Percentiles rank a stretch among this genome's conserved stretches.
Evolutionary conservation across 176 grass and related monocot species (phyloP).

Genomic region (Oropetium thomaeum): DNA sequence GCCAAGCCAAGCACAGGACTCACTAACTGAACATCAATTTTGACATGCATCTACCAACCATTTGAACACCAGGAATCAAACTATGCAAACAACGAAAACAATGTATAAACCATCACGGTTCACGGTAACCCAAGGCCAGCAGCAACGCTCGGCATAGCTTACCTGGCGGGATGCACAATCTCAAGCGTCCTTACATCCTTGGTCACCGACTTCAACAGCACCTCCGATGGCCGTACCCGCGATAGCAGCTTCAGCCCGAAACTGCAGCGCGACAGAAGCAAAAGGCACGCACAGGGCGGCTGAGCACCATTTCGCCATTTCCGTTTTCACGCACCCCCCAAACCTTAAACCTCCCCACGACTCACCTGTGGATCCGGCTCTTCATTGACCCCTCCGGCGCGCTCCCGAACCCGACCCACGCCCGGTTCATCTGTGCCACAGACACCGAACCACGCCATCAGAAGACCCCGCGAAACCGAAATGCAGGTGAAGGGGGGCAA

Average conservation of each 20-base stretch:
- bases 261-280: slow-evolving; percentile 38
- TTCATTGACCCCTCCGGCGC: slow-evolving; percentile 80
- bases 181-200: slow-evolving; percentile 74
- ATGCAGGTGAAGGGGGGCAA: neutral
- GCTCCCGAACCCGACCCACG: slow-evolving; percentile 77
- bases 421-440: slow-evolving; percentile 66
- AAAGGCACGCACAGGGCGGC: neutral
- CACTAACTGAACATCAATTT: neutral
- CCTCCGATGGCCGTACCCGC: slow-evolving; percentile 77
- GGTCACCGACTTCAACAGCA: slow-evolving; percentile 77
- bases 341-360: slow-evolving; percentile 16
- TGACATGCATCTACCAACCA: neutral
- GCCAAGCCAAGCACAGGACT: neutral
- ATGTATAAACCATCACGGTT: neutral
- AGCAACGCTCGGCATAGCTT: slow-evolving; percentile 1
- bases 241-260: slow-evolving; percentile 82
- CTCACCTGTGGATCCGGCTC: slow-evolving; percentile 72
- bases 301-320: slow-evolving; percentile 18
- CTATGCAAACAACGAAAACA: neutral
- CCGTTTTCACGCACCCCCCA: neutral
- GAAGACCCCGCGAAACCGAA: slow-evolving; percentile 9
- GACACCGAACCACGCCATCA: neutral
- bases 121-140: neutral
- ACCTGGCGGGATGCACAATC: slow-evolving; percentile 78
- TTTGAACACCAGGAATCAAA: neutral